Base-by-base conservation (phyloP, 2,329 filamentous ascomycete genomes). In the Amphichorda felina region DNA sequence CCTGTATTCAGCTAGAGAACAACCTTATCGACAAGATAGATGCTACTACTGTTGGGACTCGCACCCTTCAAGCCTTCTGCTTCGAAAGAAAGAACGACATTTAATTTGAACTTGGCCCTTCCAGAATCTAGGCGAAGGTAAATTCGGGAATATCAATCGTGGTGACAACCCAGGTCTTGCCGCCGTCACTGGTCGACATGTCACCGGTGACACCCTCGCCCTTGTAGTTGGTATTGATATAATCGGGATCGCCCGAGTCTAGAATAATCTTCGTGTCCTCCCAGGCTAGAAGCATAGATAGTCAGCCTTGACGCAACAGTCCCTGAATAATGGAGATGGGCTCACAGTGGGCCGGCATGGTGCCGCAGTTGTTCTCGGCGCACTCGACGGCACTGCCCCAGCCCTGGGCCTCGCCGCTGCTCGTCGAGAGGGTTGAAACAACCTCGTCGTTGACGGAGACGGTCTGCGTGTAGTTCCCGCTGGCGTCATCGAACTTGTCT, bases 291-390 rank as follows among this genome's bases (percentile, higher is more conserved):
- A 8, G 13, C 13, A 13, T 8, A 25, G 8, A 25, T 25, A 25
- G 24, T 8, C 24, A 25, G 8, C 13, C 8, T 8, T 8, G 8
- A 25, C 24, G 8, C 8, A 25, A 25, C 24, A 25, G 24, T 25
- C 13, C 24, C 8, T 8, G 8, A 13, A 13, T 13, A 25, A 25
- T 13, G 8, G 13, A 25, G 24, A 25, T 8, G 24, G 24, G 13
- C 24, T 25, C 13, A 25, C 24, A 13, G 24, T 25, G 24, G 13
- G 8, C 8, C 8, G 24, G 24, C n/a, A 51, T 36, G 2, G 42
- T 48, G 44, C 84, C 84, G 66, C 83, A 88, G 64, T 82, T 79
- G 57, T 88, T 80, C 53, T 76, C 79, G 37, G 78, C 84, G 54
- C 74, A 75, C 50, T 82, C 73, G 14, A 65, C 56, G 1, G 61